These are phyloP conservation scores for Psilocybe mexicana DNA, from an alignment of 1,284 basidiomycete species.

Conservation along the genomic window DNA sequence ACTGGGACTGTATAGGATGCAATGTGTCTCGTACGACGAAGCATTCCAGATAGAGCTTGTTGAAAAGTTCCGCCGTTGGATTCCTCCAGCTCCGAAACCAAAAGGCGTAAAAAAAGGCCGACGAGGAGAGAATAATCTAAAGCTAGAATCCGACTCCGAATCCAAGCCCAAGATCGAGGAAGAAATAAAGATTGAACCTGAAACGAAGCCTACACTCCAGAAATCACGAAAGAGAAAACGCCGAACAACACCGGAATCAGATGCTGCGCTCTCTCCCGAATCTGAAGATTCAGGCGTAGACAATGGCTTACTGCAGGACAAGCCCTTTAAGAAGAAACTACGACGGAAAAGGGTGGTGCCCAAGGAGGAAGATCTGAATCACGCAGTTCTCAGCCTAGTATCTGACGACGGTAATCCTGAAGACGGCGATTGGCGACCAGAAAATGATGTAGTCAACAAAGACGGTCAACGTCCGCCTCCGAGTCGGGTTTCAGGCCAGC, in stretches of 20 bases:
- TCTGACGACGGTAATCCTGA: not conserved
- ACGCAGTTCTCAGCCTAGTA: not conserved
- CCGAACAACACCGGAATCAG: not conserved
- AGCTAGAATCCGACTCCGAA: not conserved
- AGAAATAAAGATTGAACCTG: too few relatives aligned
- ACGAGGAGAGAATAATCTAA: not conserved
- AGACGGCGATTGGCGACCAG: not conserved
- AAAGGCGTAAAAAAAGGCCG: not conserved
- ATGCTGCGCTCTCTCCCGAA: not conserved
- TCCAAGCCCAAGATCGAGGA: too few relatives aligned
- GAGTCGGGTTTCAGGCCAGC: too few relatives aligned
- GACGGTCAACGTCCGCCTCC: too few relatives aligned
- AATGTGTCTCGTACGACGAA: slow-evolving; percentile 26
- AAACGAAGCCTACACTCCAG: not conserved
- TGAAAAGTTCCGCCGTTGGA: slow-evolving; percentile 1
- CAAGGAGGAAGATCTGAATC: not conserved
- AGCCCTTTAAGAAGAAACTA: not conserved
- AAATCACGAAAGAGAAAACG: not conserved
- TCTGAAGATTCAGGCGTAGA: not conserved
- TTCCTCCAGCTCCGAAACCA: not conserved
- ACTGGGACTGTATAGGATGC: slow-evolving; percentile 24
- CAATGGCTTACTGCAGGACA: not conserved
- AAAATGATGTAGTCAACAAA: too few relatives aligned
- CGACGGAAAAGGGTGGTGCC: not conserved
- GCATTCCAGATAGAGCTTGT: slow-evolving; percentile 17